These are phyloP conservation scores for Papiliotrema laurentii DNA, from an alignment of 1,284 basidiomycete genomes.

Conservation along the genomic window DNA sequence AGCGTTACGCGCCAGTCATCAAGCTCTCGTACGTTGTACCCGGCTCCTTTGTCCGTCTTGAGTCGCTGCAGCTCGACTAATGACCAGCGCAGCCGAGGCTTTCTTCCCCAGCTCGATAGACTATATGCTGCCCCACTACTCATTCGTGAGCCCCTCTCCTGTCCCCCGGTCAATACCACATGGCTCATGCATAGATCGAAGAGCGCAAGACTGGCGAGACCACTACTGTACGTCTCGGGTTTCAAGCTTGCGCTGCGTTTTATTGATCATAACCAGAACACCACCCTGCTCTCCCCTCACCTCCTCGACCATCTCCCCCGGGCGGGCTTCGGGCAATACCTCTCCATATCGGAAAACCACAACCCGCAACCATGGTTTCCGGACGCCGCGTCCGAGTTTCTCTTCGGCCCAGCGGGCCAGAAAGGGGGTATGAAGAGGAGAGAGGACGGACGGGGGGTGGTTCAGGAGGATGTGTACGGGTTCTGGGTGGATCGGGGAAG, in stretches of 20 bases:
- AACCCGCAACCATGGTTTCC: slow-evolving; percentile 37
- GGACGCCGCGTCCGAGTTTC: slow-evolving; percentile 23
- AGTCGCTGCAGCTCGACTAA: neutral
- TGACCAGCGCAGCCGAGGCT: slow-evolving; percentile 24
- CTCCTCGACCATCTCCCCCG: slow-evolving; percentile 20
- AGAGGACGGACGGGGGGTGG: slow-evolving; percentile 23
- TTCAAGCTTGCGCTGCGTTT: too few relatives aligned
- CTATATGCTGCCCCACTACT: slow-evolving; percentile 41
- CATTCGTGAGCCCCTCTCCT: slow-evolving; percentile 13
- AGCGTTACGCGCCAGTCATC: slow-evolving; percentile 38
- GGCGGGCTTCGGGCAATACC: slow-evolving; percentile 12
- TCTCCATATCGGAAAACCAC: slow-evolving; percentile 28
- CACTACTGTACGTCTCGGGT: too few relatives aligned
- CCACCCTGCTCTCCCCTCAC: slow-evolving; percentile 13
- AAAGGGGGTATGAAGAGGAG: slow-evolving; percentile 16
- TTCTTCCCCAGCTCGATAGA: slow-evolving; percentile 41
- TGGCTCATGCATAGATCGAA: slow-evolving; percentile 10
- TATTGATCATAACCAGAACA: slow-evolving; percentile 12
- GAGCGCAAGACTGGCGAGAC: too few relatives aligned
- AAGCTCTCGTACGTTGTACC: slow-evolving; percentile 45
- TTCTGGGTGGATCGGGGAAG: slow-evolving; percentile 40
- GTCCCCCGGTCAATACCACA: neutral
- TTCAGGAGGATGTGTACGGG: slow-evolving; percentile 39
- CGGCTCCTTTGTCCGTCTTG: slow-evolving; percentile 2
- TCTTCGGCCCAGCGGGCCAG: slow-evolving; percentile 36